phyloP scores from a whole-genome alignment of 441 rosid species.

The Adansonia rubrostipa region DNA sequence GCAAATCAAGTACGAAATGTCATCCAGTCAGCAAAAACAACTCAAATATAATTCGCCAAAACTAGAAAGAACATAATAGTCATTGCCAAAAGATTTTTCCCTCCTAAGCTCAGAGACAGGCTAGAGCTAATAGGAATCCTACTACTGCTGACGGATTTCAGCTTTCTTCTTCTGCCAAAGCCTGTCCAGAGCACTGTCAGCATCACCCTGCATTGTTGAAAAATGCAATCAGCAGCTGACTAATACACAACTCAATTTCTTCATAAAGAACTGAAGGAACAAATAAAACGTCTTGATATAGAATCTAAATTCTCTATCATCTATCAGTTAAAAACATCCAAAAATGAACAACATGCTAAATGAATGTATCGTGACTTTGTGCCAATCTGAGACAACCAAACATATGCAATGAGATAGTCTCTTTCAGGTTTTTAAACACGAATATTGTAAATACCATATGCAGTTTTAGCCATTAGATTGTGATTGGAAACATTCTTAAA shows the following conservation, averaged over 20 bases:
- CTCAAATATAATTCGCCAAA: constrained; percentile 12
- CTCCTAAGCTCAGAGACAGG: background rate
- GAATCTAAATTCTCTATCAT: background rate
- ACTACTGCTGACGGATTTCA: constrained; percentile 56
- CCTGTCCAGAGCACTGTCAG: constrained; percentile 85
- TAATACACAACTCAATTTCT: background rate
- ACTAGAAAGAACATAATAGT: background rate
- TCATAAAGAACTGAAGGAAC: background rate
- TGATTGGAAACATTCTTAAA: background rate
- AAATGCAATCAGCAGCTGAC: background rate
- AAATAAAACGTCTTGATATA: background rate
- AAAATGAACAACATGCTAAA: background rate
- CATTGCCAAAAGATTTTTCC: constrained; percentile 10
- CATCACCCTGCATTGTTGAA: constrained; percentile 68
- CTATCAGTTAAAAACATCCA: background rate
- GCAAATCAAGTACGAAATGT: background rate
- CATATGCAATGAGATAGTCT: background rate
- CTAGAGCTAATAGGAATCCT: background rate
- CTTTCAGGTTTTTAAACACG: background rate
- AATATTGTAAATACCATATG: no score
- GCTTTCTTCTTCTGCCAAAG: constrained; percentile 87
- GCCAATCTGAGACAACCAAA: background rate
- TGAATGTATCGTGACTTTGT: background rate
- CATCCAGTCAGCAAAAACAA: background rate
- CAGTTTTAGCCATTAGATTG: background rate